These are phyloP conservation scores for Starmerella potacharoeniae DNA, from an alignment of 805 yeast species.

Conservation along the genomic window DNA sequence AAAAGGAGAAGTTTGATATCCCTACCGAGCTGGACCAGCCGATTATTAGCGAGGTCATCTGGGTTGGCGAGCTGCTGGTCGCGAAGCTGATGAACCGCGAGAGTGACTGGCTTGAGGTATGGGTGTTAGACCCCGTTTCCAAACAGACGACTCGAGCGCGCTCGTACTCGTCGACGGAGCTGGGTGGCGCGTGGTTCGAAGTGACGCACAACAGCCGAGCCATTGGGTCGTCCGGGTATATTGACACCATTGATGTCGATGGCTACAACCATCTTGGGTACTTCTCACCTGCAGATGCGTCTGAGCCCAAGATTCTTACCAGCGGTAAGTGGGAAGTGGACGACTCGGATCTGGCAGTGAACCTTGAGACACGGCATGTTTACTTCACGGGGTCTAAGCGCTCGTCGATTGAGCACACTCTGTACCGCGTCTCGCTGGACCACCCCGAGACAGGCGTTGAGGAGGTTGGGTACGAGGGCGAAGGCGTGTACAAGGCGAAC, in stretches of 20 bases:
- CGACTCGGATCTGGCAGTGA: conserved; percentile 45
- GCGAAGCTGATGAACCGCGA: conserved; percentile 52
- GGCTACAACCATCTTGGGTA: conserved; percentile 72
- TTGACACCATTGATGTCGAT: conserved; percentile 47
- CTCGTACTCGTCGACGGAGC: conserved; percentile 31
- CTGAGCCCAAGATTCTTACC: conserved; percentile 49
- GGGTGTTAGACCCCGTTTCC: conserved; percentile 38
- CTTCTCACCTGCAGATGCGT: conserved; percentile 56
- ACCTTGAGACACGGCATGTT: conserved; percentile 40
- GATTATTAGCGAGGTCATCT: conserved; percentile 56
- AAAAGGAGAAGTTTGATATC: conserved; percentile 11
- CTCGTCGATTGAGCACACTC: conserved; percentile 73
- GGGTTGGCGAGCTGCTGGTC: conserved; percentile 54
- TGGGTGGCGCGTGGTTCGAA: conserved; percentile 65
- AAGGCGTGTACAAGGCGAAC: conserved; percentile 58
- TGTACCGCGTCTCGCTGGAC: conserved; percentile 55
- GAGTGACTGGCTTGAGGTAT: conserved; percentile 51
- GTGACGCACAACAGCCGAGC: conserved; percentile 51
- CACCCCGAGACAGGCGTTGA: conserved; percentile 32
- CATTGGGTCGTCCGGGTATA: conserved; percentile 54
- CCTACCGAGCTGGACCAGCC: conserved; percentile 26
- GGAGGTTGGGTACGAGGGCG: conserved; percentile 42
- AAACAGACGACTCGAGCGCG: conserved; percentile 36
- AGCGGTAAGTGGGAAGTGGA: conserved; percentile 85
- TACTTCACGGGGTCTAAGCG: conserved; percentile 66